These are phyloP conservation scores for Boletus bicolor DNA, from an alignment of 768 basidiomycete species.

Conservation along the genomic window DNA sequence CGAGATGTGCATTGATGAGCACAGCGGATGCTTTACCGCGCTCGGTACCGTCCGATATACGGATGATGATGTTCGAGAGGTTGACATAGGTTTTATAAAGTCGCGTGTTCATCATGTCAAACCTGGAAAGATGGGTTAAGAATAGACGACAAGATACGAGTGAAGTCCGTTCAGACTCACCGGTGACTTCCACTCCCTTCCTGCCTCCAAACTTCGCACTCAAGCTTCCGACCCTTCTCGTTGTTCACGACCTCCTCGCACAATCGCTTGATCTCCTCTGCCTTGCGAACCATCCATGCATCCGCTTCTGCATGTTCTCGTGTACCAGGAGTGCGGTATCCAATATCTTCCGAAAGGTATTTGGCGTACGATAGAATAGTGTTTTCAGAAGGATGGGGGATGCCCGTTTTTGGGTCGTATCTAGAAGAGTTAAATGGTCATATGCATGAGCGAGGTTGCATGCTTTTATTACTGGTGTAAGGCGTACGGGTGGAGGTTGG, in stretches of 20 bases:
- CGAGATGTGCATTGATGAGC: conserved; percentile 86
- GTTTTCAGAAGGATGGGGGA: conserved; percentile 70
- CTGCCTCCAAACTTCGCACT: conserved; percentile 92
- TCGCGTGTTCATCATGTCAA: conserved; percentile 86
- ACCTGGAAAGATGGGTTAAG: conserved; percentile 43
- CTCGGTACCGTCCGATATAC: conserved; percentile 74
- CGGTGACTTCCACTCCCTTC: conserved; percentile 84
- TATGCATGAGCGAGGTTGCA: background rate
- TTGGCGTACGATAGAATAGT: conserved; percentile 62
- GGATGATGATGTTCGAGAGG: conserved; percentile 86
- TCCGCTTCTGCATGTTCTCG: conserved; percentile 84
- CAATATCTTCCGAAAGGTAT: conserved; percentile 80
- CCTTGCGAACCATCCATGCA: conserved; percentile 72
- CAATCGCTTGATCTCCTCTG: conserved; percentile 53
- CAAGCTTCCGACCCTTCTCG: conserved; percentile 51
- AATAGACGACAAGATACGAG: background rate
- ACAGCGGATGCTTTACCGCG: conserved; percentile 77
- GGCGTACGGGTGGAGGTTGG: conserved; percentile 51
- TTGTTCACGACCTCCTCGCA: conserved; percentile 55
- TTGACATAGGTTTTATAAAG: conserved; percentile 85
- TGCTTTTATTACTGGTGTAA: background rate
- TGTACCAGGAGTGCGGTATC: conserved; percentile 90
- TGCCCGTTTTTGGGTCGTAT: conserved; percentile 49
- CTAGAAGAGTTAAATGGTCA: conserved; percentile 6
- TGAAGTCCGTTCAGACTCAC: conserved; percentile 41